Percentiles rank a stretch among this genome's conserved stretches.
Evolutionary conservation across 2,329 filamentous ascomycete genomes (phyloP).

Genomic region (Clonostachys byssicola): DNA sequence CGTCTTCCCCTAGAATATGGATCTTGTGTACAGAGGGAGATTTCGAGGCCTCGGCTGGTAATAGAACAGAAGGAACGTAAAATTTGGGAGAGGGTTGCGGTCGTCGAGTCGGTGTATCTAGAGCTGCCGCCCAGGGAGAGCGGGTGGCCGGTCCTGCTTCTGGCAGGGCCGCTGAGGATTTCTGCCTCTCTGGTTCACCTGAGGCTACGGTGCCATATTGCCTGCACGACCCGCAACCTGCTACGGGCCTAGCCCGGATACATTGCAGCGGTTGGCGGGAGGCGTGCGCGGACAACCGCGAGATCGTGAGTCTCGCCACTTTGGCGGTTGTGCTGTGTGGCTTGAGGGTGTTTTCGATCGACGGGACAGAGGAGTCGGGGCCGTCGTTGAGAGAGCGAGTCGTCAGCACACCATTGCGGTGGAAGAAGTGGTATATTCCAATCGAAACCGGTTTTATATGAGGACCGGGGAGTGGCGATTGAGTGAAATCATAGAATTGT

Average conservation of each 20-base stretch:
- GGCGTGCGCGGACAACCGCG: constrained; percentile 39
- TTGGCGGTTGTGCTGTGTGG: constrained; percentile 11
- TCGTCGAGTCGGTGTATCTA: too few relatives aligned
- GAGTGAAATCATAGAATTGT: too few relatives aligned
- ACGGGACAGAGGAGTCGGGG: too few relatives aligned
- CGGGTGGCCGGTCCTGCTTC: too few relatives aligned
- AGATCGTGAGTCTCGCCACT: constrained; percentile 28
- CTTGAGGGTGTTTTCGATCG: too few relatives aligned
- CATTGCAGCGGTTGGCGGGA: constrained; percentile 29
- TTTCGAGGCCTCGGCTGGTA: constrained; percentile 20
- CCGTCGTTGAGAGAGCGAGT: too few relatives aligned
- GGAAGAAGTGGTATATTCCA: too few relatives aligned
- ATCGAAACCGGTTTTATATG: too few relatives aligned
- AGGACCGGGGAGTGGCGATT: too few relatives aligned
- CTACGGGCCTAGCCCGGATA: constrained; percentile 27
- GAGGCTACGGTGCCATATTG: constrained; percentile 18
- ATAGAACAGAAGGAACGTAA: constrained; percentile 27
- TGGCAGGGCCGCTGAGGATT: too few relatives aligned
- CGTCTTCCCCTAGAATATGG: constrained; percentile 35
- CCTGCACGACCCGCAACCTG: constrained; percentile 30
- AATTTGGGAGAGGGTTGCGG: constrained; percentile 9
- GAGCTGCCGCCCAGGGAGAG: too few relatives aligned
- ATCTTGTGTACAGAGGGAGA: constrained; percentile 29
- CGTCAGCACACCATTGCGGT: too few relatives aligned
- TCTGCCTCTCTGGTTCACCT: background rate